Percentiles rank a stretch among this genome's conserved stretches.
Conservation (phyloP, 2,329 filamentous ascomycete species). For the Aspergillus calidoustus region DNA sequence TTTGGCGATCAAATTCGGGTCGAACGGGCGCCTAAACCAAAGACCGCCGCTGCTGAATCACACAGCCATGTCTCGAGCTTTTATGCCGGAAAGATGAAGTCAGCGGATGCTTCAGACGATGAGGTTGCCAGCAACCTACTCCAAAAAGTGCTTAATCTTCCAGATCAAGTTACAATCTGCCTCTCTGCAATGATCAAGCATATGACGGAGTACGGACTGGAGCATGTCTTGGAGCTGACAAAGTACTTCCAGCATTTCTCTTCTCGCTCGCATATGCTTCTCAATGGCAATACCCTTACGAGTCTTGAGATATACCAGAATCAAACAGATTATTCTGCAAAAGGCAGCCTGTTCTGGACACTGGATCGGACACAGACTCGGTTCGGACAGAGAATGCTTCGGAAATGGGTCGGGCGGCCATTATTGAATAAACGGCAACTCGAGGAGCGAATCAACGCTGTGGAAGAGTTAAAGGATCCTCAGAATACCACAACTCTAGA, state of each 20-base stretch:
- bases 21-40: slow-evolving; percentile 74
- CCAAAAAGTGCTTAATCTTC: slow-evolving; percentile 82
- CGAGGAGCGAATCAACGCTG: slow-evolving; percentile 78
- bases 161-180: slow-evolving; percentile 86
- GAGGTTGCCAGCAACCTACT: slow-evolving; percentile 68
- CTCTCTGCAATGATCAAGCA: slow-evolving; percentile 96
- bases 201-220: slow-evolving; percentile 85
- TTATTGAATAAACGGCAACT: slow-evolving; percentile 76
- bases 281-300: slow-evolving; percentile 92
- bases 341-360: slow-evolving; percentile 93
- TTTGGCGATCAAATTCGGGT: slow-evolving; percentile 90
- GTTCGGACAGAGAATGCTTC: slow-evolving; percentile 82
- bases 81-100: slow-evolving; percentile 83
- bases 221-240: slow-evolving; percentile 94
- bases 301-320: slow-evolving; percentile 97
- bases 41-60: slow-evolving; percentile 81
- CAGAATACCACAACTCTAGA: slow-evolving; percentile 71
- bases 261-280: slow-evolving; percentile 89
- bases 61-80: slow-evolving; percentile 91
- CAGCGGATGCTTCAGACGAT: slow-evolving; percentile 57
- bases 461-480: slow-evolving; percentile 80
- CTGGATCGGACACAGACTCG: slow-evolving; percentile 89
- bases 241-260: slow-evolving; percentile 98
- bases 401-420: slow-evolving; percentile 94
- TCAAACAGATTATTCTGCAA: slow-evolving; percentile 80